Evolutionary conservation across 495 filamentous ascomycete species (phyloP).

Genomic region (Sabuloglossum arenarium): DNA sequence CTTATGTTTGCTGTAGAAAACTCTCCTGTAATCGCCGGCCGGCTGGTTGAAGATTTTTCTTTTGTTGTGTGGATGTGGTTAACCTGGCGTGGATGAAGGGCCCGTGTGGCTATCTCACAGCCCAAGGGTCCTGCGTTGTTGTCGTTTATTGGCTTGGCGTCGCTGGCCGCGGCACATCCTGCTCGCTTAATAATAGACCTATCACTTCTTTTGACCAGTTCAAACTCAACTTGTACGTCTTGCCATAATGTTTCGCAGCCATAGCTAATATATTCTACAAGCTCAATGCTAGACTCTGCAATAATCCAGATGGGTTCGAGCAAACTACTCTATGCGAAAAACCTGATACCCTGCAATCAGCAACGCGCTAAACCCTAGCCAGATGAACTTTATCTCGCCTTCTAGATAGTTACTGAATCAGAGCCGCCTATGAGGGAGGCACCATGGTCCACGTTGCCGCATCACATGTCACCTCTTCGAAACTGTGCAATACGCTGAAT

Average conservation of each 20-base stretch:
- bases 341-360: neutral
- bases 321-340: neutral
- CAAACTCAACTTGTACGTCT: neutral
- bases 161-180: neutral
- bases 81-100: neutral
- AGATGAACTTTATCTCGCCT: neutral
- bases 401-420: conserved; percentile 6
- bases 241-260: neutral
- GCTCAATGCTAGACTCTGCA: neutral
- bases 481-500: conserved; percentile 51
- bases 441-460: conserved; percentile 46
- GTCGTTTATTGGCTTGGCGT: neutral
- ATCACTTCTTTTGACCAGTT: neutral
- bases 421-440: conserved; percentile 15
- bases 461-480: conserved; percentile 62
- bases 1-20: no score
- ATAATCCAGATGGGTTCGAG: neutral
- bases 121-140: neutral
- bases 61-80: neutral
- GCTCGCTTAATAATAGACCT: neutral
- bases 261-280: neutral
- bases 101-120: neutral
- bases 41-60: neutral
- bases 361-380: neutral
- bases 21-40: no score